Percentiles rank a stretch among this genome's conserved stretches.
Evolutionary conservation across 202 grass and related monocot genomes (phyloP).

Genomic region (Schoenoplectus tabernaemontani): DNA sequence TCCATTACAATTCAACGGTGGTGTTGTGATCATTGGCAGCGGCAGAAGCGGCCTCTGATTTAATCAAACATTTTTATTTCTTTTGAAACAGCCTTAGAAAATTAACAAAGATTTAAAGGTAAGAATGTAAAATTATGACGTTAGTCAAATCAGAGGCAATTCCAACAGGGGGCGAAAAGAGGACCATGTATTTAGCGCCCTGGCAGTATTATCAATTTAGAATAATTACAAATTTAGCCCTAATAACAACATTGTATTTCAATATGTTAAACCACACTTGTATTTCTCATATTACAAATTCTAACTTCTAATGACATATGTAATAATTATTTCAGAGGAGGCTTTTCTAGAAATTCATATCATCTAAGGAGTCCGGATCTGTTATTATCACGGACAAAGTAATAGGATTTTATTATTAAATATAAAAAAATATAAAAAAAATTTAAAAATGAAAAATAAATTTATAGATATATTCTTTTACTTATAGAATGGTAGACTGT

Average conservation of each 20-base stretch:
- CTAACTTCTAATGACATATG: background rate
- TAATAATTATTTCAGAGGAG: background rate
- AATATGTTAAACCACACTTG: background rate
- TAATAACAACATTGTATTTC: background rate
- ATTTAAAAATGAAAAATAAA: too few relatives aligned
- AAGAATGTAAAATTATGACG: background rate
- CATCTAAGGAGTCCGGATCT: too few relatives aligned
- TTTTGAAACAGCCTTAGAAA: background rate
- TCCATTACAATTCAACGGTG: too few relatives aligned
- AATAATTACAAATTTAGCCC: background rate
- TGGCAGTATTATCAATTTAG: background rate
- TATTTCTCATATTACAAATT: background rate
- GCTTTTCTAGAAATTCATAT: too few relatives aligned
- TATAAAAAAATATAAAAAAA: too few relatives aligned
- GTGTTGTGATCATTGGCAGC: background rate
- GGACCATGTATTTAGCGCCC: background rate
- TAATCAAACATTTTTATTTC: background rate
- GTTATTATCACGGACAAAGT: too few relatives aligned
- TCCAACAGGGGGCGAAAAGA: background rate
- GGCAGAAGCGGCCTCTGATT: too few relatives aligned
- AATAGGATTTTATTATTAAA: too few relatives aligned
- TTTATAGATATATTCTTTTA: too few relatives aligned
- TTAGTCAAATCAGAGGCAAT: constrained; percentile 11
- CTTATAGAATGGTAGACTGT: too few relatives aligned
- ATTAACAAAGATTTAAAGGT: background rate